Conservation (phyloP, 164 flowering plant species). For the Saururus chinensis region DNA sequence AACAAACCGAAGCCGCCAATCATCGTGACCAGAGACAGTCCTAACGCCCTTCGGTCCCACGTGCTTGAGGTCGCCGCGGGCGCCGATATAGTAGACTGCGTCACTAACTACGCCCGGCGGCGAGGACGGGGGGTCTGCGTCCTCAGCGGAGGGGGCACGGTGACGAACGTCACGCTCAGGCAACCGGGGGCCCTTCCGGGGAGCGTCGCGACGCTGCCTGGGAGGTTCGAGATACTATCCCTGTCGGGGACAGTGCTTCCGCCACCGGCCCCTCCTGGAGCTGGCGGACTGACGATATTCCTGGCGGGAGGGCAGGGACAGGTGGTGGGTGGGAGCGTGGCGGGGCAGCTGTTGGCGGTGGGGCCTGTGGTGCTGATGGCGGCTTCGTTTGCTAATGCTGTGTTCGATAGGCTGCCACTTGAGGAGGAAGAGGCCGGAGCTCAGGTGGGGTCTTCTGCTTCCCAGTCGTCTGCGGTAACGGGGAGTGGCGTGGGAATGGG, state of each 20-base stretch:
- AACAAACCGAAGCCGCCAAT: conserved; percentile 30
- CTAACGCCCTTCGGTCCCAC: conserved; percentile 22
- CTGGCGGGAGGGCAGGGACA: conserved; percentile 28
- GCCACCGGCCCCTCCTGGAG: conserved; percentile 27
- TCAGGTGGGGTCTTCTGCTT: conserved; percentile 15
- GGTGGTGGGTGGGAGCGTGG: conserved; percentile 25
- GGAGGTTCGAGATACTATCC: conserved; percentile 24
- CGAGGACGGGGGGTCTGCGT: conserved; percentile 23
- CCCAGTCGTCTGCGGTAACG: conserved; percentile 36
- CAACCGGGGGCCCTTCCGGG: conserved; percentile 21
- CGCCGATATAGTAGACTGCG: conserved; percentile 16
- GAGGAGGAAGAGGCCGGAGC: conserved; percentile 15
- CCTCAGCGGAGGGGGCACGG: conserved; percentile 22
- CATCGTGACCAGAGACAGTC: conserved; percentile 23
- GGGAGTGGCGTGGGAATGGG: conserved; percentile 17
- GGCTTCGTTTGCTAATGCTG: conserved; percentile 21
- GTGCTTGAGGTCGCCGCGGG: conserved; percentile 22
- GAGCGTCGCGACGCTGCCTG: conserved; percentile 16
- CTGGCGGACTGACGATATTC: conserved; percentile 21
- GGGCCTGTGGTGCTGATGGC: conserved; percentile 27
- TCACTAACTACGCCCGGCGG: conserved; percentile 16
- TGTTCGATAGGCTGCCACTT: conserved; percentile 25
- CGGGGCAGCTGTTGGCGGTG: conserved; percentile 17
- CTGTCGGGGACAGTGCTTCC: conserved; percentile 25
- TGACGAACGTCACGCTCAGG: conserved; percentile 17